Evolutionary conservation across 768 basidiomycete species (phyloP), one percentile per base, ranked within the genome.

Genomic region (Russula foetens): DNA sequence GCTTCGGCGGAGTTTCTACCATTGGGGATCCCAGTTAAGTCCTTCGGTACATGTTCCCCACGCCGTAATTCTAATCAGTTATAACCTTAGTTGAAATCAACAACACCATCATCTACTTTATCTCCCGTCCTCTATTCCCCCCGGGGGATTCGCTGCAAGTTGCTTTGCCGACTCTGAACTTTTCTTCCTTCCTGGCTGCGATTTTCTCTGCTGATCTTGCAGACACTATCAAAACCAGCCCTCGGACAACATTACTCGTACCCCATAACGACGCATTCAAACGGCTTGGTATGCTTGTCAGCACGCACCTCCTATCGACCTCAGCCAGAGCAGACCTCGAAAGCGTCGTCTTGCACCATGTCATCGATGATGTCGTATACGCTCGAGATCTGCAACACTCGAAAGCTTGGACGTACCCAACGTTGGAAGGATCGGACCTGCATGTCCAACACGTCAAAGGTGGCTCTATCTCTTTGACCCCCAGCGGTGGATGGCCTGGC

Each of bases 261-360:
- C 97, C 97, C 9, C 84, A 81, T 47, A 99, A 99, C 69, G 70
- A 75, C n/a, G 97, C 93, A 0, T 99, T 97, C 76, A 82, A 84
- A 63, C 81, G 85, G 8, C 81, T 98, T 7, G 97, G 97, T 6
- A 68, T 79, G 55, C 81, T 99, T 46, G 87, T 92, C 63, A 93
- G 90, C 74, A 81, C 81, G 17, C 92, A 98, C 71, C 82, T 99
- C 12, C 82, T 98, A 15, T 77, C 88, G 0, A 75, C 90, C 2
- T 80, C 88, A 31, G 85, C 89, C 6, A 91, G 87, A 69, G 72
- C 80, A 57, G 94, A 98, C 69, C 75, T 98, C 48, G 84, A 87
- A 67, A 83, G 81, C 31, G 87, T 98, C 41, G 80, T 99, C 53
- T 76, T 84, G n/a, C 95, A 98, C 68, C 97, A 98, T 69, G 83